Conservation (phyloP, 163 green algal species). For the Chlorella variabilis region DNA sequence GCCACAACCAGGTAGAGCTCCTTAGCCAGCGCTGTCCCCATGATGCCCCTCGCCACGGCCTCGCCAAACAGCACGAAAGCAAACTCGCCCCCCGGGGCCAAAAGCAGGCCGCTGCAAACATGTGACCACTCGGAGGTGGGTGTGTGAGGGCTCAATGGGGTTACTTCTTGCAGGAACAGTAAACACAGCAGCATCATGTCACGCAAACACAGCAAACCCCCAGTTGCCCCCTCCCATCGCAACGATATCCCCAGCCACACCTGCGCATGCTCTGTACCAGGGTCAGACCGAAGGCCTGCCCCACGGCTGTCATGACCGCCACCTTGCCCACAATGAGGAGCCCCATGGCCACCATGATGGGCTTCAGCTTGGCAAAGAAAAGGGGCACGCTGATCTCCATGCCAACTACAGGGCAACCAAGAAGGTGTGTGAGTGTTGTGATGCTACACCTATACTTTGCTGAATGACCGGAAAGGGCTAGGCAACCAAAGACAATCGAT, state of each 20-base stretch:
- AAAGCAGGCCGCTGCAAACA: conserved; percentile 80
- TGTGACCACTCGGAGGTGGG: too few species aligned
- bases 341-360: conserved; percentile 80
- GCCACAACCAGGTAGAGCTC: conserved; percentile 96
- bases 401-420: conserved; percentile 54
- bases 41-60: conserved; percentile 79
- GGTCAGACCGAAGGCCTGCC: conserved; percentile 77
- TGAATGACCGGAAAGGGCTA: background rate
- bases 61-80: conserved; percentile 98
- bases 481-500: too few species aligned
- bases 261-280: conserved; percentile 54
- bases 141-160: too few species aligned
- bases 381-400: conserved; percentile 89
- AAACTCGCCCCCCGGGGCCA: conserved; percentile 96
- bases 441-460: background rate
- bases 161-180: too few species aligned
- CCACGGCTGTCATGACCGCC: conserved; percentile 73
- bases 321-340: conserved; percentile 95
- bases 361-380: conserved; percentile 83
- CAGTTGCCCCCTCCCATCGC: too few species aligned
- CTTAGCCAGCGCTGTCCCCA: conserved; percentile 77
- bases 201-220: too few species aligned
- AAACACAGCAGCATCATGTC: too few species aligned
- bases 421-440: background rate
- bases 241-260: conserved; percentile 11